Evolutionary conservation across 148 eudicot genomes (phyloP).

Genomic region (Oxyria digyna): DNA sequence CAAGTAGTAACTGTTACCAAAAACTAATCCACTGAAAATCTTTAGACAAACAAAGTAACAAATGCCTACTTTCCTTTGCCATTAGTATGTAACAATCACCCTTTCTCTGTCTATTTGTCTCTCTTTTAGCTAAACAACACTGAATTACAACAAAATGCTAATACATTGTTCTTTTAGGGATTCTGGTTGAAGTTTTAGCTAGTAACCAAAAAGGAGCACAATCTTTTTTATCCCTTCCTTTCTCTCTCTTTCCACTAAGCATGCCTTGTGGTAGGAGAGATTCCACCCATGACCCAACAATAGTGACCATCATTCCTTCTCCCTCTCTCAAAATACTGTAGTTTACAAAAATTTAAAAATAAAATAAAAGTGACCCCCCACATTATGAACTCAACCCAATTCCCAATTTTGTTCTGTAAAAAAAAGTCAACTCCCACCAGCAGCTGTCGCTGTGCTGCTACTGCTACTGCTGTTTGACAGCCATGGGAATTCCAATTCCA

Average conservation of each 20-base stretch:
- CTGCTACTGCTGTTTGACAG: slow-evolving; percentile 10
- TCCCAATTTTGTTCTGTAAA: slow-evolving; percentile 7
- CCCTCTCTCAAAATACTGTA: background rate
- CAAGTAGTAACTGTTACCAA: background rate
- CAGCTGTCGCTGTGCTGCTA: slow-evolving; percentile 29
- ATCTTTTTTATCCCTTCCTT: background rate
- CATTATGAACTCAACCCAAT: slow-evolving; percentile 6
- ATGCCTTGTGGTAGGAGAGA: slow-evolving; percentile 10
- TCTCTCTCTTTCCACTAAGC: slow-evolving; percentile 7
- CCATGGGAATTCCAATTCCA: slow-evolving; percentile 26
- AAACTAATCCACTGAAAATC: background rate
- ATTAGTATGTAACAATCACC: slow-evolving; percentile 1
- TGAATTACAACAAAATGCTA: background rate
- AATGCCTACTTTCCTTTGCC: background rate
- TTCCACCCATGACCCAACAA: slow-evolving; percentile 9
- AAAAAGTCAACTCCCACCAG: slow-evolving; percentile 27
- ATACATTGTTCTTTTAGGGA: background rate
- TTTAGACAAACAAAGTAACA: background rate
- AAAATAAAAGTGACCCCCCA: background rate
- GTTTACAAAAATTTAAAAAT: background rate
- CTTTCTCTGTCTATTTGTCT: slow-evolving; percentile 2
- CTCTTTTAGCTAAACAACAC: slow-evolving; percentile 2
- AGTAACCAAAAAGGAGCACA: slow-evolving; percentile 3
- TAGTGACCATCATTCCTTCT: background rate
- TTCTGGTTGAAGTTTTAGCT: slow-evolving; percentile 3